Percentiles rank a stretch among this genome's conserved stretches.
Evolutionary conservation across 2,329 filamentous ascomycete genomes (phyloP).

Genomic region (Xylaria sp.): DNA sequence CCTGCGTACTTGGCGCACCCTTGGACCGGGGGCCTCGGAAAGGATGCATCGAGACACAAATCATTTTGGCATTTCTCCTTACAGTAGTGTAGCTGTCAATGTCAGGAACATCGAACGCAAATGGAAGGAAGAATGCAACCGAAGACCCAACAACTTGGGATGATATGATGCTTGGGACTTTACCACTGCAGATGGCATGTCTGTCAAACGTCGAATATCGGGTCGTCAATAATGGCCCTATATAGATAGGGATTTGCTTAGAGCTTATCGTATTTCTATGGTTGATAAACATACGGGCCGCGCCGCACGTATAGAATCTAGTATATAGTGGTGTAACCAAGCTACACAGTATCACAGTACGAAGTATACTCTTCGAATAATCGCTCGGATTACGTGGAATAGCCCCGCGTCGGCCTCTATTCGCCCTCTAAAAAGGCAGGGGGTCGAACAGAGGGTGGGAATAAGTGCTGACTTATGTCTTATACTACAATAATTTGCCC

Average conservation of each 20-base stretch:
- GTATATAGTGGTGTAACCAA: neutral
- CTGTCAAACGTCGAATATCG: neutral
- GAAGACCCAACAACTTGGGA: slow-evolving; percentile 27
- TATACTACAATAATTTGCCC: slow-evolving; percentile 31
- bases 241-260: neutral
- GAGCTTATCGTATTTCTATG: neutral
- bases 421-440: neutral
- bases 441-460: neutral
- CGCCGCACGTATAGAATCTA: slow-evolving; percentile 25
- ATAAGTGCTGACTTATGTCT: slow-evolving; percentile 8
- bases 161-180: slow-evolving; percentile 9
- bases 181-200: neutral
- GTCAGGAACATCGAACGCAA: neutral
- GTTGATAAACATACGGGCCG: slow-evolving; percentile 25
- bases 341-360: slow-evolving; percentile 1
- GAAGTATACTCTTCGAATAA: neutral
- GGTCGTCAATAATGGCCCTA: neutral
- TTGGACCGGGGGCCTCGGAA: slow-evolving; percentile 21
- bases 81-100: slow-evolving; percentile 7
- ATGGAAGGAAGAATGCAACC: slow-evolving; percentile 28
- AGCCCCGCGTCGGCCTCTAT: neutral
- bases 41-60: slow-evolving; percentile 26
- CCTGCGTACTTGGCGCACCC: neutral
- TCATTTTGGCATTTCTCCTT: slow-evolving; percentile 8
- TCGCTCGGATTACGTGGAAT: neutral